Conservation (phyloP, 164 flowering plant genomes). For the Echeveria elegans region DNA sequence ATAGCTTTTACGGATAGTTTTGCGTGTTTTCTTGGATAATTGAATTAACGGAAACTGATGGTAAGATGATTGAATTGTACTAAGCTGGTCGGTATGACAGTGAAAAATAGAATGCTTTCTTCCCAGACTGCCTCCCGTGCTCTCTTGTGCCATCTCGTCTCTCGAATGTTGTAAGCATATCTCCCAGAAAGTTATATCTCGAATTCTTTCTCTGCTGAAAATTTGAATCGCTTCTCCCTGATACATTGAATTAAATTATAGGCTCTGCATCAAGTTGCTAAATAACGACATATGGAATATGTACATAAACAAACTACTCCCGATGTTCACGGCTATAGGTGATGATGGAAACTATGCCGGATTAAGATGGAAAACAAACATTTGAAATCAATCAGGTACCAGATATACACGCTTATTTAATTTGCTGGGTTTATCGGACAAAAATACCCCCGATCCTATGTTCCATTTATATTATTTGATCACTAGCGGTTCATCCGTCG, state of each 20-base stretch:
- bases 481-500: too few species aligned
- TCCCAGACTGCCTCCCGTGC: conserved; percentile 52
- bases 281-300: conserved; percentile 59
- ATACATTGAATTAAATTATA: conserved; percentile 15
- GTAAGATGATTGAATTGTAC: neutral
- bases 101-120: conserved; percentile 78
- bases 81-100: too few species aligned
- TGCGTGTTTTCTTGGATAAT: neutral
- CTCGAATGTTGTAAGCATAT: conserved; percentile 3
- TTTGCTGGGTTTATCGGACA: too few species aligned
- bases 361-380: too few species aligned
- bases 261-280: conserved; percentile 70
- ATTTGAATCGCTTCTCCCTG: neutral
- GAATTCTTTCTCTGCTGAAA: neutral
- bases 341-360: conserved; percentile 83
- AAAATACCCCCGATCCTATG: too few species aligned
- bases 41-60: neutral
- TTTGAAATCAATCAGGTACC: too few species aligned
- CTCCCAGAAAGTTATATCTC: conserved; percentile 25
- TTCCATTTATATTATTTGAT: too few species aligned
- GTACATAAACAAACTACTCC: conserved; percentile 47
- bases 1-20: neutral
- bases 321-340: conserved; percentile 40
- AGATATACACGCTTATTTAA: too few species aligned
- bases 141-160: conserved; percentile 27